Evolutionary conservation across 1,139 yeast genomes (phyloP), one percentile per base, ranked within the genome.

Genomic region (Pichia sp.): DNA sequence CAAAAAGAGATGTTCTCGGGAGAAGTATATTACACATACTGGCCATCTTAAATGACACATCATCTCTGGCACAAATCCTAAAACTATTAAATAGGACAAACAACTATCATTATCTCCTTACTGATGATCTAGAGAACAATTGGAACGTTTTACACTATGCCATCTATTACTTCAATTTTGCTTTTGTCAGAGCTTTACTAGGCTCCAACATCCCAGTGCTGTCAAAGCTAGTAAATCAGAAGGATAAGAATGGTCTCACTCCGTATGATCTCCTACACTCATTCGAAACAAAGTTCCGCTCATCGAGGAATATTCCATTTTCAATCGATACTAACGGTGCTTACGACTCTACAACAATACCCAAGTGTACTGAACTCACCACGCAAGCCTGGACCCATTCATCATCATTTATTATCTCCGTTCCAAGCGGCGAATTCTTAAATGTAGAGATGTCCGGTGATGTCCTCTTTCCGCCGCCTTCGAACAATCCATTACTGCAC

Each of bases 131-230:
- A 39, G 96, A 88, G 56, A 85, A 74, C 52, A 85, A 87, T 1
- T 87, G 94, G 83, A 82, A 85, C 27, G 76, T 87, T 22, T 63
- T 87, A 29, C 96, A 88, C 57, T 72, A 74, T 49, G 77, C 77
- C 28, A 65, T 81, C 29, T 75, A 64, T 48, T 61, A 66, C 52
- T 86, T 82, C 41, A 68, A 77, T 39, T 56, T 82, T 20, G 53
- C 70, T 8, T 72, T 80, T 51, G 77, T 80, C 12, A 71, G 66
- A 44, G 59, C 64, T 12, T 53, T 81, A 31, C 53, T 76, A 34
- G 41, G 46, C 24, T 36, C 45, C 35, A 42, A 46, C 22, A 34
- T 47, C 13, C 49, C 56, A 22, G 41, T 44, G 18, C 31, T 53
- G 15, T 48, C 58, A 7, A 74, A 69, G 8, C 52, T 74, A 18